Evolutionary conservation across 1,284 basidiomycete species (phyloP).

Genomic region (Cryptococcus wingfieldii): DNA sequence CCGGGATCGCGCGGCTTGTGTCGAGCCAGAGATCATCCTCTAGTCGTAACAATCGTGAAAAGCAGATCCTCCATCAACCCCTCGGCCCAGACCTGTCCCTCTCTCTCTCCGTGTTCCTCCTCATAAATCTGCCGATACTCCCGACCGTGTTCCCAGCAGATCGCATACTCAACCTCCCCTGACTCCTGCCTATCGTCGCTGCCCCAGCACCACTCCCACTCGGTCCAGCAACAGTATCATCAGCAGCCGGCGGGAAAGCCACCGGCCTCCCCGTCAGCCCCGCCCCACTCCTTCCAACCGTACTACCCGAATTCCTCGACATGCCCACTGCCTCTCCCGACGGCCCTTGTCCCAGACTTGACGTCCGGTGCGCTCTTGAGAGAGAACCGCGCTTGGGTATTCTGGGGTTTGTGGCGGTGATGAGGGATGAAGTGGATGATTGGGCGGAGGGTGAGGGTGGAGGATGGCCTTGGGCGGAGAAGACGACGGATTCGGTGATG

Average conservation of each 20-base stretch:
- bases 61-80: not conserved
- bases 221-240: not conserved
- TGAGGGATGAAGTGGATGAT: conserved; percentile 1
- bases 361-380: not conserved
- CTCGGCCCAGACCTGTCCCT: not conserved
- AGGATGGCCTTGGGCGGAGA: conserved; percentile 10
- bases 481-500: conserved; percentile 23
- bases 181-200: not conserved
- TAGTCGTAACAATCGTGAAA: not conserved
- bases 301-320: not conserved
- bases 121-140: conserved; percentile 4
- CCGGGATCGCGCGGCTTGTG: no score
- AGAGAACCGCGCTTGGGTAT: not conserved
- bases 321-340: not conserved
- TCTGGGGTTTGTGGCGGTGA: not conserved
- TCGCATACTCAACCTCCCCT: conserved; percentile 1
- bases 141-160: not conserved
- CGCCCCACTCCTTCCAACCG: conserved; percentile 7
- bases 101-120: conserved; percentile 3
- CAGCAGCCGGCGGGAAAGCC: conserved; percentile 9
- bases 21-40: not conserved
- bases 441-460: not conserved
- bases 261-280: conserved; percentile 13
- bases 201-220: not conserved
- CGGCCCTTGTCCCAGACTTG: not conserved